These are phyloP conservation scores for Colletotrichum sp. DNA, from an alignment of 2,329 filamentous ascomycete species.

Conservation along the genomic window DNA sequence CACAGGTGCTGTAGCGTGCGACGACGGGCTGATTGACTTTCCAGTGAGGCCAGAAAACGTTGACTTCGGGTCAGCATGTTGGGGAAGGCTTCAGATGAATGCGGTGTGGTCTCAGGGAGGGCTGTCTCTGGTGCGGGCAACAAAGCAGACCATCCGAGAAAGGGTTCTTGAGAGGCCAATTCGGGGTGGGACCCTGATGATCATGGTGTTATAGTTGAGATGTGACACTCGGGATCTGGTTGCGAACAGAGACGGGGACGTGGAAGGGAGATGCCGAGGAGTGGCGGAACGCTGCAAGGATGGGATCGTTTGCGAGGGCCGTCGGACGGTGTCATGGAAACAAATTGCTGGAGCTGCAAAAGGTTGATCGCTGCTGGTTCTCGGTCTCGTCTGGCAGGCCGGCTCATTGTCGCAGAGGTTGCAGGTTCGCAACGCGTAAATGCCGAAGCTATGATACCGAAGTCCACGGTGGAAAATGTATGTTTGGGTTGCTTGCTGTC, in stretches of 20 bases:
- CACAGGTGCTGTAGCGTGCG: background rate
- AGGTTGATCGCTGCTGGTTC: slow-evolving; percentile 3
- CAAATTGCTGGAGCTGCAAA: background rate
- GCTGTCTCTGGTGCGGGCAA: background rate
- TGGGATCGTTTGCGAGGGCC: background rate
- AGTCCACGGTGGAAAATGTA: background rate
- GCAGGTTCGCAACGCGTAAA: background rate
- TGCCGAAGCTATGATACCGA: background rate
- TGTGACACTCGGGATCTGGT: background rate
- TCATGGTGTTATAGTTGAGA: background rate
- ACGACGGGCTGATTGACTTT: background rate
- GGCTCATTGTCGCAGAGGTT: background rate
- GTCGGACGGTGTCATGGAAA: background rate
- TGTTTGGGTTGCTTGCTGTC: background rate
- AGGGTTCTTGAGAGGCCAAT: background rate
- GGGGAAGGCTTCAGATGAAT: slow-evolving; percentile 9
- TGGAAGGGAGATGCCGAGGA: background rate
- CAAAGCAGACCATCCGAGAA: background rate
- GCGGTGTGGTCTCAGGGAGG: slow-evolving; percentile 1
- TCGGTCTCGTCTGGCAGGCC: background rate
- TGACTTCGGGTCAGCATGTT: background rate
- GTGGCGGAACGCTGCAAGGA: background rate
- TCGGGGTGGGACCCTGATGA: slow-evolving; percentile 16
- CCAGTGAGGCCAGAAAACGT: background rate
- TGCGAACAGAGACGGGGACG: background rate